Base-by-base conservation (phyloP, 768 basidiomycete genomes). In the Suillus clintonianus region DNA sequence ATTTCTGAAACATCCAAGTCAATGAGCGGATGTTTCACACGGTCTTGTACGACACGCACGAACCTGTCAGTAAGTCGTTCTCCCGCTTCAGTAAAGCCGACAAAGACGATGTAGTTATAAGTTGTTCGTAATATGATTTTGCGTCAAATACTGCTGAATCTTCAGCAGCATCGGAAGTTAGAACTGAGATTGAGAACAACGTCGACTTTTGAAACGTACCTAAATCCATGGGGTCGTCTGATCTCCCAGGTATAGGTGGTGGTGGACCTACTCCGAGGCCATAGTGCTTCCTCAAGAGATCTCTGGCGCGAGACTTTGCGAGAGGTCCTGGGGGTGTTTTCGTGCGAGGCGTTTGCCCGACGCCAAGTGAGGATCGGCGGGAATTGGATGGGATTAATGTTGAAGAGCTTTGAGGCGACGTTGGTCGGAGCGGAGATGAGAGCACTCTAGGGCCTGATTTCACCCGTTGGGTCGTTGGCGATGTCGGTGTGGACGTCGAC, bases 61-160 rank as follows among this genome's bases (percentile, higher is more conserved):
- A 59, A 88, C 94, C 92, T 42, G 83, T 82, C 15, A 94, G 75
- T 10, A 97, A 81, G 54, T 96, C 94, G 62, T 93, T 95, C 77
- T 95, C 92, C 59, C 84, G 82, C 76, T 88, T 92, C 13, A 97
- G 78, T 6, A 97, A 80, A 7, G 82, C 80, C 1, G 88, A 85
- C 37, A 95, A 79, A 7, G 91, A 88, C 3, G 91, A 85, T 0
- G 91, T 92, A 0, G 91, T 93, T 62, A 95, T 93, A 8, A 95
- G 74, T 67, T 93, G 91, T 67, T 93, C 90, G 66, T 95, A 95
- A 68, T 94, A 95, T 14, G 86, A 81, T 72, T 88, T 90, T 13
- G 94, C 88, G 68, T 95, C 91, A 70, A 95, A 95, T 9, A 86
- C 87, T 22, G 86, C 75, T 0, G 94, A 94, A 75, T 95, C 94